Base-by-base conservation (phyloP, 257 asterid genomes). In the Schizonepeta tenuifolia region DNA sequence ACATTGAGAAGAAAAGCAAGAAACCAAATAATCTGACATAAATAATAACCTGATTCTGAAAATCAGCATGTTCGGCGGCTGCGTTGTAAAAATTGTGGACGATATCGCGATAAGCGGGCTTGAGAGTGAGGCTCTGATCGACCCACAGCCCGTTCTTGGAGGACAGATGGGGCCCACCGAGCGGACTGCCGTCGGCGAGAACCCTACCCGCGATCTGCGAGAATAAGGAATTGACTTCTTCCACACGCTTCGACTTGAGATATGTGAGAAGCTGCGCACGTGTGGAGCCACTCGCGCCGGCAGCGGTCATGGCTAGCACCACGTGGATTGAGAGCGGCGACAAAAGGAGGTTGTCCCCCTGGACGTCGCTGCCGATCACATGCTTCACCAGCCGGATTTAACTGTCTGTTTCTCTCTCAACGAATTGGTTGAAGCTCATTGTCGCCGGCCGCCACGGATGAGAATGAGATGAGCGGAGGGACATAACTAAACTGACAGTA, bases 291-390 rank as follows among this genome's bases (percentile, higher is more conserved):
- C n/a, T 50, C 6, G 88, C 74, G 65, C 90, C 90, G 66, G 86
- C 80, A 0, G 85, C 76, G 5, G 79, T 71, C 78, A 81, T 28
- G 41, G 71, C 75, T 56, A 86, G 33, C 1, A 79, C 76, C 3
- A 75, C 81, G 64, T 84, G 86, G 78, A 86, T 74, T 24, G 92
- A 86, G 14, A 82, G 75, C 57, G 89, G 92, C 46, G 88, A 86
- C 71, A 86, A 70, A 11, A 84, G 70, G 36, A 55, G 35, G 36
- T 55, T 55, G 11, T 55, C 22, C 2, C 35, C 61, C 0, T 55
- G 1, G 35, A 8, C 35, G 35, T 21, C 15, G 31, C 3, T 3
- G 36, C 15, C 31, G 59, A 53, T 55, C 35, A 55, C 61, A 15
- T 22, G 33, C 61, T 22, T 54, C 33, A 2, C 35, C 61, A 55